Base-by-base conservation (phyloP, 2,329 filamentous ascomycete species). In the Claviceps africana region DNA sequence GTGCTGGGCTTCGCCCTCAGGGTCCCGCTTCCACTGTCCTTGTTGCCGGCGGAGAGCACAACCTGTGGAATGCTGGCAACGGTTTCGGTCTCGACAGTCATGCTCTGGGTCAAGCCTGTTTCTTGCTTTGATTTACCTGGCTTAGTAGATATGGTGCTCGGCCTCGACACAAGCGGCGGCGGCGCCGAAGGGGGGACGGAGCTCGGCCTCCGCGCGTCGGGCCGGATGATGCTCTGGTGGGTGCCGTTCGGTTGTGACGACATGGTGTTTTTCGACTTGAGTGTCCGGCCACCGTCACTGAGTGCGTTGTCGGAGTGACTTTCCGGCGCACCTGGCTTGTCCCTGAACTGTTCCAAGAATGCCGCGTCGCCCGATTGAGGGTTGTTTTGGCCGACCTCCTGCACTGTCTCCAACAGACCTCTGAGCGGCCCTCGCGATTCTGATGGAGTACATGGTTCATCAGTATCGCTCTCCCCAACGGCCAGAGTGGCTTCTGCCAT, bases 61-160 rank as follows among this genome's bases (percentile, higher is more conserved):
- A 90, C 79, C 62, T 95, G 90, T 11, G 90, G 88, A 51, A 96
- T 86, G 3, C 90, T 95, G 44, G 82, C 85, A 39, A 98, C 93
- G 0, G 90, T 95, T 68, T 98, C 93, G 0, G 93, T 96, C 71
- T 98, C 93, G 15, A 97, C 91, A 10, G 88, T 97, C 89, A 98
- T 96, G 61, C 88, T 93, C 63, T 85, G 82, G 53, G 83, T 78
- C 37, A 86, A 85, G n/a, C 82, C 83, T 17, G 53, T 42, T 64
- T 95, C 87, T 30, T 79, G 72, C 64, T 90, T 88, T 35, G 79
- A 75, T 63, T 89, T 87, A 52, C 74, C 70, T 52, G 86, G 77
- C 55, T 83, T 83, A 37, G 85, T 78, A 48, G 82, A 81, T 55
- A 77, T 67, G 59, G 69, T 64, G 55, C 77, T 82, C 9, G 87